Evolutionary conservation across 2,329 filamentous ascomycete species (phyloP).

Genomic region (Trichoderma arundinaceum): DNA sequence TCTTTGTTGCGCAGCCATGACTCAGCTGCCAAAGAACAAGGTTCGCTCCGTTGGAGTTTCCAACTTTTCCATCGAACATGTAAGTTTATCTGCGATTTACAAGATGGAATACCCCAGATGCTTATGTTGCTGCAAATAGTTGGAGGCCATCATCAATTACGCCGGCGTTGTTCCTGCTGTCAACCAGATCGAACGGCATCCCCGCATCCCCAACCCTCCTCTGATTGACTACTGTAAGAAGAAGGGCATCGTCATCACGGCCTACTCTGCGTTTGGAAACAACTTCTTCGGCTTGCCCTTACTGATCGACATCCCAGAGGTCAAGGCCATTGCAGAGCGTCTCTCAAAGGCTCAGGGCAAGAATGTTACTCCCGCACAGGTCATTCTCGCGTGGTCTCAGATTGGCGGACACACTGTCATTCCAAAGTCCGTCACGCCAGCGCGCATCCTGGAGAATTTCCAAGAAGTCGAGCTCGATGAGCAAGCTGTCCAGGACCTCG

Average conservation of each 20-base stretch:
- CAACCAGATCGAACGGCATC: constrained; percentile 74
- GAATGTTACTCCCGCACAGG: constrained; percentile 51
- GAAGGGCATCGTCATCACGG: constrained; percentile 69
- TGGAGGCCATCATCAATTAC: constrained; percentile 61
- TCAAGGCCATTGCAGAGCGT: constrained; percentile 61
- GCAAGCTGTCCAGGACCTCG: constrained; percentile 64
- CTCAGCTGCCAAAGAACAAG: constrained; percentile 64
- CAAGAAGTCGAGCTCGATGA: constrained; percentile 66
- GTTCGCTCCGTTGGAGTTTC: constrained; percentile 72
- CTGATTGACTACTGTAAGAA: constrained; percentile 64
- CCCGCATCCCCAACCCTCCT: constrained; percentile 61
- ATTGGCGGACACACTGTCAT: constrained; percentile 70
- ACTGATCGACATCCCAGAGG: constrained; percentile 61
- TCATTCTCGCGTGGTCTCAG: constrained; percentile 63
- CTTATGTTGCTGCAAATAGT: constrained; percentile 52
- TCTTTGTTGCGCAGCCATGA: constrained; percentile 46
- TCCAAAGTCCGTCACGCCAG: constrained; percentile 73
- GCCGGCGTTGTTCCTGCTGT: constrained; percentile 64
- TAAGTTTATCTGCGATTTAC: neutral
- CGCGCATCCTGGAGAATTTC: constrained; percentile 72
- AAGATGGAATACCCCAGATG: neutral
- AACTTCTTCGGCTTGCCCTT: constrained; percentile 53
- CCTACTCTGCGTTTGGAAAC: constrained; percentile 63
- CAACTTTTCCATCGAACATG: constrained; percentile 62
- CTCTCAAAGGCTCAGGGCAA: constrained; percentile 43